A percentile compares a stretch with the other conserved stretches of the same genome.
phyloP scores from a whole-genome alignment of 2,329 filamentous ascomycete species.

The Pseudocercospora musae region DNA sequence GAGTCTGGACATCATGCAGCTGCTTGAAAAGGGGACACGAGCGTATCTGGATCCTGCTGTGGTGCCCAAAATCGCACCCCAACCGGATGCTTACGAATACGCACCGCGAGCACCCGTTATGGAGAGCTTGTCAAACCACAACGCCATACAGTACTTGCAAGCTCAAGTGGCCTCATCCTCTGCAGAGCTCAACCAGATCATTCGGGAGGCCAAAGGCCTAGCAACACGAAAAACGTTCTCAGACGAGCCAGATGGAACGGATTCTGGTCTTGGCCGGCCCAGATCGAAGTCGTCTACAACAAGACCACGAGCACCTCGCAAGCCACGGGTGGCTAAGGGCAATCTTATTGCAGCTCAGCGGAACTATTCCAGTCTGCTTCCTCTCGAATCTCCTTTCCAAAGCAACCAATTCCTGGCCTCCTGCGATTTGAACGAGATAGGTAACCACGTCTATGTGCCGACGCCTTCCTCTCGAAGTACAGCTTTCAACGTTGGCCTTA shows the following conservation, averaged over 20 bases:
- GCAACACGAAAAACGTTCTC: slow-evolving; percentile 6
- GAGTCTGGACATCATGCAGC: slow-evolving; percentile 74
- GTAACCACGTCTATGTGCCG: slow-evolving; percentile 3
- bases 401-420: neutral
- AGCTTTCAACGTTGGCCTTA: neutral
- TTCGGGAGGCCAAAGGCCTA: slow-evolving; percentile 18
- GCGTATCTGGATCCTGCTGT: slow-evolving; percentile 68
- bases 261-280: neutral
- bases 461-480: neutral
- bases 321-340: slow-evolving; percentile 1
- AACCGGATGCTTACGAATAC: slow-evolving; percentile 64
- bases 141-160: slow-evolving; percentile 58
- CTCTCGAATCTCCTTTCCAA: slow-evolving; percentile 3
- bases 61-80: slow-evolving; percentile 56
- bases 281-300: neutral
- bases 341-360: slow-evolving; percentile 9
- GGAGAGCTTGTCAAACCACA: slow-evolving; percentile 54
- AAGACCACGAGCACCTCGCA: slow-evolving; percentile 4
- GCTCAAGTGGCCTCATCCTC: slow-evolving; percentile 80
- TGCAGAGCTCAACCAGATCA: slow-evolving; percentile 57
- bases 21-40: slow-evolving; percentile 68
- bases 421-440: slow-evolving; percentile 1
- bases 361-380: slow-evolving; percentile 1
- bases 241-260: slow-evolving; percentile 5
- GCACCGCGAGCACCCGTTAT: slow-evolving; percentile 73